Evolutionary conservation across 768 basidiomycete species (phyloP), one percentile per base, ranked within the genome.

Genomic region (Pluteus cervinus): DNA sequence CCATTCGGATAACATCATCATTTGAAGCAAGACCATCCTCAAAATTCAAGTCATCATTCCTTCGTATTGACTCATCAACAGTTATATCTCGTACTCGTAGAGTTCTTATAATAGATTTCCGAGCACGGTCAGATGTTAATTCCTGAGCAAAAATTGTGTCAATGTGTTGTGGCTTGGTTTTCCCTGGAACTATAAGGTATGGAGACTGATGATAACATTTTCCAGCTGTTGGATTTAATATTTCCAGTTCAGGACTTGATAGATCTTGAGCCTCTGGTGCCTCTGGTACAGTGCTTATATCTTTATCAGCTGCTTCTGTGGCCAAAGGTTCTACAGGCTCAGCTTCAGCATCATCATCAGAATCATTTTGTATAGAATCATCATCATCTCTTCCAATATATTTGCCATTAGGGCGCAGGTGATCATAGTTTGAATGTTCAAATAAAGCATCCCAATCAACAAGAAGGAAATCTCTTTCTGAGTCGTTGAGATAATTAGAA

Each of bases 311-410:
- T n/a, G n/a, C n/a, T n/a, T n/a, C n/a, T n/a, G n/a, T n/a, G n/a
- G n/a, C n/a, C n/a, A n/a, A n/a, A n/a, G n/a, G n/a, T n/a, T 44
- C 26, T 14, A 15, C 22, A 23, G 18, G 15, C 12, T 40, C 29
- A 14, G 33, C 40, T 21, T 41, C 39, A 7, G 29, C 17, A 11
- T 18, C 14, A 30, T 33, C 37, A 3, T 39, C 28, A 31, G 18
- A 20, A 31, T 36, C 17, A 30, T 11, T 17, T 8, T 17, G 12
- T 32, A 25, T 36, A n/a, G 8, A 22, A 24, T 22, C 21, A n/a
- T 16, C 24, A 15, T n/a, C n/a, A n/a, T n/a, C n/a, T n/a, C n/a
- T n/a, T n/a, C 47, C 47, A 37, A 48, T 24, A 30, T 48, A 48
- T 16, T 36, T 17, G 16, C 47, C 47, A 14, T 32, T 15, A 15